Evolutionary conservation across 306 rosid genomes (phyloP).

Genomic region (Pterocarpus santalinus): DNA sequence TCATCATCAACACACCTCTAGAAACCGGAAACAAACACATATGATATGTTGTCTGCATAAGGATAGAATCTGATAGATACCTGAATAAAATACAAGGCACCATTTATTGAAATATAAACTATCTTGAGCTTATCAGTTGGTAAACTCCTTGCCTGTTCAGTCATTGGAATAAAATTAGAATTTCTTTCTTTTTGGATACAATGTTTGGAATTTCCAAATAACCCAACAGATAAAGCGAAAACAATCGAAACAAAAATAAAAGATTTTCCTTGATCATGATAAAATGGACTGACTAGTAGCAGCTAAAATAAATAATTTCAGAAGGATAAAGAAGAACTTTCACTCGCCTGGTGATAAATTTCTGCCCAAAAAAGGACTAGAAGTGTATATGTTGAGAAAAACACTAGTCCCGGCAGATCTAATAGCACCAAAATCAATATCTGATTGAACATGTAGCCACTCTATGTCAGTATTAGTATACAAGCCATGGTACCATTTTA

Average conservation of each 20-base stretch:
- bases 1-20: too few relatives aligned
- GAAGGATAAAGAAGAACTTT: conserved; percentile 25
- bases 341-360: conserved; percentile 92
- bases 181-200: neutral
- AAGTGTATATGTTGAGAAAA: conserved; percentile 93
- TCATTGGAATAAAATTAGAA: conserved; percentile 36
- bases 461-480: conserved; percentile 53
- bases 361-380: conserved; percentile 98
- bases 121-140: conserved; percentile 86
- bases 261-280: conserved; percentile 1
- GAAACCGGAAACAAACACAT: too few relatives aligned
- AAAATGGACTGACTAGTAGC: neutral
- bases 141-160: conserved; percentile 88
- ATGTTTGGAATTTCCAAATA: too few relatives aligned
- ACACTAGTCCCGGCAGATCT: conserved; percentile 91
- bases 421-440: conserved; percentile 66
- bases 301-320: conserved; percentile 3
- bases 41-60: neutral
- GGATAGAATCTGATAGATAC: conserved; percentile 50
- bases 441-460: conserved; percentile 61
- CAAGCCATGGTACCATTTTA: neutral
- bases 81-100: conserved; percentile 80
- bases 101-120: conserved; percentile 73
- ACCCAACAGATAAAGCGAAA: neutral
- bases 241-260: neutral